phyloP scores from a whole-genome alignment of 1,284 basidiomycete species.

The Trichosporon sp. region DNA sequence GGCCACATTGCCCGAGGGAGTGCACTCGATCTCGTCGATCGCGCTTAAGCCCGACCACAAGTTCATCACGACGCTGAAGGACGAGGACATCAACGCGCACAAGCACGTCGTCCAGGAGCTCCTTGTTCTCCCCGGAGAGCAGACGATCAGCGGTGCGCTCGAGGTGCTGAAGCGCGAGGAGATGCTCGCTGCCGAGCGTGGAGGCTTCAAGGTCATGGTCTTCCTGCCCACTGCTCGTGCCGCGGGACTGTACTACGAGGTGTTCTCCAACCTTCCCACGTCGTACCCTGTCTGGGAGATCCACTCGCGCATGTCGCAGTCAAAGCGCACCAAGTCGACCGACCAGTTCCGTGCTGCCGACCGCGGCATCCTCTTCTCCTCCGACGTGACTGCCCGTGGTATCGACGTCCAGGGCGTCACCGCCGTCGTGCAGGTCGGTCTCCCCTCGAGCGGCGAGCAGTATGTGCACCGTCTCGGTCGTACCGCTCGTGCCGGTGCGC shows the following conservation, averaged over 20 bases:
- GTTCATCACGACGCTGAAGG: constrained; percentile 66
- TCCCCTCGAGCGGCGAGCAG: constrained; percentile 57
- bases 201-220: constrained; percentile 59
- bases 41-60: constrained; percentile 62
- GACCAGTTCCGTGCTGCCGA: constrained; percentile 62
- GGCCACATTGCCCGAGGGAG: constrained; percentile 58
- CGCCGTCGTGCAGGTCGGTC: constrained; percentile 63
- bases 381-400: constrained; percentile 61
- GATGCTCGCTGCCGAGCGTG: constrained; percentile 35
- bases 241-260: constrained; percentile 62
- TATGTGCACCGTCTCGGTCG: constrained; percentile 60
- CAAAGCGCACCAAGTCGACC: constrained; percentile 59
- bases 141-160: constrained; percentile 60
- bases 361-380: constrained; percentile 59
- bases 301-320: constrained; percentile 54
- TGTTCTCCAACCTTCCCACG: constrained; percentile 54
- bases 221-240: constrained; percentile 73
- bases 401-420: constrained; percentile 60
- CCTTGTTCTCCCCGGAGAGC: constrained; percentile 58
- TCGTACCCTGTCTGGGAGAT: constrained; percentile 46
- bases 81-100: constrained; percentile 68
- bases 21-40: constrained; percentile 58
- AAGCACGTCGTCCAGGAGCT: constrained; percentile 66
- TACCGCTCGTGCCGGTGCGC: constrained; percentile 61
- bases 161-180: constrained; percentile 55